phyloP scores from a whole-genome alignment of 2,329 filamentous ascomycete species.

The Trichoderma guizhouense region DNA sequence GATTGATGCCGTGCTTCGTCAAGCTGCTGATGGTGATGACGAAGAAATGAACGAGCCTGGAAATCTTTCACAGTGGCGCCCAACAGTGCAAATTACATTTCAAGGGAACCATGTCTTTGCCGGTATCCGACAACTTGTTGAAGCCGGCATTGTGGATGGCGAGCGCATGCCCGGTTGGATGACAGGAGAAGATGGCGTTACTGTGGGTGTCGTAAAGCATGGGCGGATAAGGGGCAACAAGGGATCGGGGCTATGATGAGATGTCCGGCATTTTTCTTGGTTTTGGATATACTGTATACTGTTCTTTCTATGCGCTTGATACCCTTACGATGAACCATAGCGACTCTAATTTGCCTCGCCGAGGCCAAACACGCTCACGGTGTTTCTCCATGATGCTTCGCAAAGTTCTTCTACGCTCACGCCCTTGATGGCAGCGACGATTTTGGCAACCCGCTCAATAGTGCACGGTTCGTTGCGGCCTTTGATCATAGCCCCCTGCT shows the following conservation, averaged over 20 bases:
- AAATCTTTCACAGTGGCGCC: conserved; percentile 32
- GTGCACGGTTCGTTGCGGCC: conserved; percentile 89
- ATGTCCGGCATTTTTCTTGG: conserved; percentile 20
- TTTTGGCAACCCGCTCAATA: conserved; percentile 82
- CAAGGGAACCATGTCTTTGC: conserved; percentile 76
- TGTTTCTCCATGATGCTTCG: conserved; percentile 83
- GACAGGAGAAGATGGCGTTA: conserved; percentile 82
- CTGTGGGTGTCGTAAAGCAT: conserved; percentile 63
- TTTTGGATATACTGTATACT: conserved; percentile 22
- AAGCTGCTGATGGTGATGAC: conserved; percentile 27
- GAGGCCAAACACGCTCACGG: conserved; percentile 72
- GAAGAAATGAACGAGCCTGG: conserved; percentile 22
- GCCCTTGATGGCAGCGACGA: conserved; percentile 82
- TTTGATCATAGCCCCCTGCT: conserved; percentile 84
- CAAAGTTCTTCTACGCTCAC: conserved; percentile 76
- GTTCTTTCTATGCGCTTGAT: conserved; percentile 29
- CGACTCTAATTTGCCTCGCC: conserved; percentile 32
- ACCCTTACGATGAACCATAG: conserved; percentile 24
- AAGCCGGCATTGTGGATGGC: conserved; percentile 71
- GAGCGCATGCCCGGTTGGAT: conserved; percentile 84
- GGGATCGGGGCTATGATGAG: conserved; percentile 49
- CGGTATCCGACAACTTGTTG: conserved; percentile 73
- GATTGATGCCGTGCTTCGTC: conserved; percentile 35
- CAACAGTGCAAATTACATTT: conserved; percentile 60
- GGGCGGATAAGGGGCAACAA: conserved; percentile 62